Evolutionary conservation across 352 stramenopile genomes (phyloP), one percentile per base, ranked within the genome.

Genomic region (Pythium aquatile): DNA sequence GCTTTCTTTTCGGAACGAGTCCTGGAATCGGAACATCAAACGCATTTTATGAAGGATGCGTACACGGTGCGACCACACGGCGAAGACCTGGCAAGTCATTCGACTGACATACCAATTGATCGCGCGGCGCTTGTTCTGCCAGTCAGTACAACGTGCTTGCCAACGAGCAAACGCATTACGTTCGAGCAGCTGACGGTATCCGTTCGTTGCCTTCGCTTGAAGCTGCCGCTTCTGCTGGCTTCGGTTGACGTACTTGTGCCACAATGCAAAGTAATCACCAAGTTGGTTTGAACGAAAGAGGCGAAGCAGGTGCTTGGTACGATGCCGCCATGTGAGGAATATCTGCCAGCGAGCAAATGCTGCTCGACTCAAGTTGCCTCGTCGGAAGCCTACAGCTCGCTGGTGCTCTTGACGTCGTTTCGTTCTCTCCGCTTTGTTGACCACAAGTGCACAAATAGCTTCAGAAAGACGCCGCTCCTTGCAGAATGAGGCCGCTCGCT

Each of bases 41-140:
- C 66, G 70, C 69, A 87, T 71, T 20, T 69, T 73, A 3, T 55
- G 68, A 2, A 87, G 30, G 10, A 86, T 49, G 51, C 69, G 37
- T 11, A 49, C 62, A 17, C 46, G 62, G 10, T 35, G 42, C 6
- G 35, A 17, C 62, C 62, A 69, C n/a, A 60, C 16, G 10, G 24
- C 30, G 9, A 69, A 48, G 1, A 29, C 30, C 3, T 11, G 9
- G 14, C 39, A 20, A 1, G 20, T 17, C 5, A 42, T 10, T 1
- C 47, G 46, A 14, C 46, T 16, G 16, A 1, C 17, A 14, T 39
- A 24, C 61, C 61, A 67, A 6, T 16, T 2, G 10, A 56, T 39
- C 16, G 52, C 52, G 3, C 39, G 29, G 1, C 42, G 61, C 30
- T 61, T 56, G 5, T 47, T 33, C 17, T 26, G 37, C 51, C 39